These are phyloP conservation scores for Barnettozyma wickerhamii DNA, from an alignment of 805 yeast genomes.

Conservation along the genomic window DNA sequence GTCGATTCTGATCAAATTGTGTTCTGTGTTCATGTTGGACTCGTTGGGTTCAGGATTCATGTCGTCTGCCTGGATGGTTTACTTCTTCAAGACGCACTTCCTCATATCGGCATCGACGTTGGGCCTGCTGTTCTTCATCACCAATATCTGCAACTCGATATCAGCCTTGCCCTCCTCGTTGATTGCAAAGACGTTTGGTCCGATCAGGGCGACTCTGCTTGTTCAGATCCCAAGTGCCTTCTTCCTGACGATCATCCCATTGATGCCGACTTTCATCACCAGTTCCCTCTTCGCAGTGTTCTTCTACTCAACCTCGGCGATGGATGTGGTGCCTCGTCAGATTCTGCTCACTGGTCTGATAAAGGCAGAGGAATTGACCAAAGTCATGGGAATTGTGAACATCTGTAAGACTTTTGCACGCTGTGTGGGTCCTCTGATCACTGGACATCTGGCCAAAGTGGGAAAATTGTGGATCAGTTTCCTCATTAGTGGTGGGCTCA, in stretches of 20 bases:
- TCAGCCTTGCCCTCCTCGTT: slow-evolving; percentile 76
- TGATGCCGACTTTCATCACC: slow-evolving; percentile 29
- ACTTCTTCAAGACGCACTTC: slow-evolving; percentile 63
- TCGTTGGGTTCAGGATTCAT: slow-evolving; percentile 87
- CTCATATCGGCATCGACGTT: slow-evolving; percentile 48
- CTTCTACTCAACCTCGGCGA: slow-evolving; percentile 62
- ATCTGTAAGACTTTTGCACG: slow-evolving; percentile 83
- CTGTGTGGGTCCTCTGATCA: slow-evolving; percentile 73
- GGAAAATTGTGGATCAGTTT: slow-evolving; percentile 47
- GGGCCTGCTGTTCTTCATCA: slow-evolving; percentile 63
- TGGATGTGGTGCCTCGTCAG: slow-evolving; percentile 94
- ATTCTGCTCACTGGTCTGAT: slow-evolving; percentile 68
- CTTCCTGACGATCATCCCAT: slow-evolving; percentile 53
- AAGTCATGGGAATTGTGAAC: slow-evolving; percentile 81
- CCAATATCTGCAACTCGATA: slow-evolving; percentile 58
- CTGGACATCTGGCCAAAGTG: slow-evolving; percentile 65
- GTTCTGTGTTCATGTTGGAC: slow-evolving; percentile 72
- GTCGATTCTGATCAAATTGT: slow-evolving; percentile 41
- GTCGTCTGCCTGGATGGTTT: slow-evolving; percentile 86
- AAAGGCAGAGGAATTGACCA: slow-evolving; percentile 58
- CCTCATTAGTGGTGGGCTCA: slow-evolving; percentile 45
- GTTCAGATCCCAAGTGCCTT: slow-evolving; percentile 79
- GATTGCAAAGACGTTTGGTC: slow-evolving; percentile 65
- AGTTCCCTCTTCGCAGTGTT: slow-evolving; percentile 51
- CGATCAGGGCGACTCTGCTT: slow-evolving; percentile 66